phyloP scores from a whole-genome alignment of 306 rosid genomes.

The Astragalus membranaceus region DNA sequence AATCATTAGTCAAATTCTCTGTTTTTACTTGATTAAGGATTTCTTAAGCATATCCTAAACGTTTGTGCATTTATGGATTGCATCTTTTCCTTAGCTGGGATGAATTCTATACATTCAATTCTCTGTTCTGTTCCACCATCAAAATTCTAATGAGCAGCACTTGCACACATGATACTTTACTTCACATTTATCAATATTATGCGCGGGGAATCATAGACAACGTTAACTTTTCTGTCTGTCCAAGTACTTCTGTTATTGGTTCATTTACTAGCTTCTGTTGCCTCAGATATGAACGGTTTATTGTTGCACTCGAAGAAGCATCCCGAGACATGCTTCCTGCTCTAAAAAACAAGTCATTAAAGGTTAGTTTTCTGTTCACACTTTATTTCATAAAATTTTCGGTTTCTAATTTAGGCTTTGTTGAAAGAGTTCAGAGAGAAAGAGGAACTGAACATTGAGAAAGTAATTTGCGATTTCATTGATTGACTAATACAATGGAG shows the following conservation, averaged over 20 bases:
- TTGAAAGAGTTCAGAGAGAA: no score
- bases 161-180: not conserved
- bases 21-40: not conserved
- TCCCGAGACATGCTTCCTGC: constrained; percentile 89
- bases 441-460: no score
- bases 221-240: not conserved
- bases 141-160: no score
- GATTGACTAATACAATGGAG: no score
- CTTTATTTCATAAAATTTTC: not conserved
- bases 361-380: constrained; percentile 43
- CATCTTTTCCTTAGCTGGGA: not conserved
- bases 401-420: not conserved
- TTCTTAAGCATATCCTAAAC: constrained; percentile 4
- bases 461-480: no score
- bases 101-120: not conserved
- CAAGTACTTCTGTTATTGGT: constrained; percentile 9
- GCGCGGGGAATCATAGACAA: not conserved
- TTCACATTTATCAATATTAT: not conserved
- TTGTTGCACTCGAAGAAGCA: constrained; percentile 90
- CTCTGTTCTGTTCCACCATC: not conserved
- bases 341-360: constrained; percentile 74
- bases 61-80: not conserved
- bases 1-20: not conserved
- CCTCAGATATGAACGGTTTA: constrained; percentile 83
- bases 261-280: constrained; percentile 10